Base-by-base conservation (phyloP, 306 rosid species). In the Ormosia emarginata region DNA sequence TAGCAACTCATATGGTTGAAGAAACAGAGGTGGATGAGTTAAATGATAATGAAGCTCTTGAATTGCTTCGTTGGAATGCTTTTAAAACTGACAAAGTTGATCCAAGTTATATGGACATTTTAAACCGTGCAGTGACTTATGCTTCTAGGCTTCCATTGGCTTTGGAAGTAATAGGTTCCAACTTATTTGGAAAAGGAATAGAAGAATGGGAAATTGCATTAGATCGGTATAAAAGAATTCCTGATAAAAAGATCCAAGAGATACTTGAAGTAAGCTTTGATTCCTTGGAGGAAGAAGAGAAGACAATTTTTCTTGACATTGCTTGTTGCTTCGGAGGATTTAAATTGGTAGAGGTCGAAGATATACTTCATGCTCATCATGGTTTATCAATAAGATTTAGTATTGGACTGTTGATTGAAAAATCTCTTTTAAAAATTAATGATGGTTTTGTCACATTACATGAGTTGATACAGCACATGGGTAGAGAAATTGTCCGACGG, bases 141-240 rank as follows among this genome's bases (percentile, higher is more conserved):
- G 13, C 62, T 8, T 3, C 17, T 7, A 36, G 72, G 2, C 62
- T 77, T 32, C 81, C 81, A 11, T 13, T 77, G 10, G 61, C 57
- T 32, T 24, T 82, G 47, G 67, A 67, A n/a, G 65, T 76, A 13
- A 58, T 76, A 18, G 86, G 86, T n/a, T 75, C 82, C 10, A 8
- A 2, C 3, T 43, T 43, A 2, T 1, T 0, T 8, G 12, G 12
- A 8, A 43, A 8, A 43, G 0, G 17, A 0, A 9, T 47, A 5
- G 39, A 47, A 4, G 39, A 46, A 8, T 76, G 82, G 55, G 29
- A 29, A 1, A 14, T 6, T 33, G 6, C n/a, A 1, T 63, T 82
- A 2, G 58, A 68, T 49, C 17, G 8, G 32, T 82, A 75, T 36
- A 29, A 68, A 6, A 50, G 8, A 14, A 12, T 10, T 59, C 64